These are phyloP conservation scores for Acanthamoeba divionensis DNA, from an alignment of 208 protist genomes.

Conservation along the genomic window DNA sequence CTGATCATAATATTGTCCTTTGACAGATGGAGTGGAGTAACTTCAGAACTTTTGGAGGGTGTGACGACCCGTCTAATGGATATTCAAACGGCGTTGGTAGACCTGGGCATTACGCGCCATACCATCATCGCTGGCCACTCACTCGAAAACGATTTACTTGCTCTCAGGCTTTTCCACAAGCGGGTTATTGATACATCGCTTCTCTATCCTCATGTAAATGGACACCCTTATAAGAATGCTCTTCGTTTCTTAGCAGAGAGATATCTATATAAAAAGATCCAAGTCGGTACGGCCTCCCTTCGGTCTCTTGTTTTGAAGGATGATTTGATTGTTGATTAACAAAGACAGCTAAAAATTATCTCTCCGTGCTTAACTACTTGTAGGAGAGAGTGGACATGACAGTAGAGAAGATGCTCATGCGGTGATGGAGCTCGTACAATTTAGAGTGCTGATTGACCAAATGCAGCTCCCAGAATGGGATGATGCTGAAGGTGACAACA, in stretches of 20 bases:
- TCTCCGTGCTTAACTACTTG: too few relatives aligned
- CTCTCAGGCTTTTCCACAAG: constrained; percentile 84
- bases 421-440: not conserved
- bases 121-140: constrained; percentile 90
- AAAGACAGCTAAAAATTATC: constrained; percentile 72
- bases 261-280: constrained; percentile 85
- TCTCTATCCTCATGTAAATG: constrained; percentile 86
- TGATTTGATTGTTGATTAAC: too few relatives aligned
- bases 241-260: constrained; percentile 83
- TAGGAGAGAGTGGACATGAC: not conserved
- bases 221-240: constrained; percentile 84
- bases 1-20: too few relatives aligned
- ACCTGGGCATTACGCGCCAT: constrained; percentile 76
- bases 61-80: constrained; percentile 81
- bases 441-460: too few relatives aligned
- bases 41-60: constrained; percentile 77
- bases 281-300: too few relatives aligned
- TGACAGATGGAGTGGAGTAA: constrained; percentile 90
- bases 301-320: too few relatives aligned
- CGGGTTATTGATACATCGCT: constrained; percentile 87
- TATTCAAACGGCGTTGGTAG: constrained; percentile 78
- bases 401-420: not conserved
- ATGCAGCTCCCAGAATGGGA: not conserved
- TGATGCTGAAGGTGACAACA: not conserved
- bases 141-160: constrained; percentile 92